phyloP scores from a whole-genome alignment of 805 yeast species.

The Teunomyces cretensis region DNA sequence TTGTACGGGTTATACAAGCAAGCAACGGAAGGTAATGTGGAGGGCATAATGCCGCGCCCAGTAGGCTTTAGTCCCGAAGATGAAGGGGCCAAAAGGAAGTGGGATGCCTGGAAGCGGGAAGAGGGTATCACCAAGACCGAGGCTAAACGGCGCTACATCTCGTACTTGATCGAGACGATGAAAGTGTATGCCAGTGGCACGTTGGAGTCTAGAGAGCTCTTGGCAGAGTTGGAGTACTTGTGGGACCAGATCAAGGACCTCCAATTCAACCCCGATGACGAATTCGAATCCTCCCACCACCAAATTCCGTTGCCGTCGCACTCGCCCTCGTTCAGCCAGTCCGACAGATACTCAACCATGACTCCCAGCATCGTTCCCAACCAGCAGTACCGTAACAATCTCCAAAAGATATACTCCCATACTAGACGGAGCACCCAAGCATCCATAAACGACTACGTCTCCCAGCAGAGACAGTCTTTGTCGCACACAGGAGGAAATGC shows the following conservation, averaged over 20 bases:
- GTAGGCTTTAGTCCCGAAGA: slow-evolving; percentile 59
- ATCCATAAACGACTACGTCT: slow-evolving; percentile 35
- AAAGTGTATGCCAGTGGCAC: slow-evolving; percentile 65
- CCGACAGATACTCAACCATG: slow-evolving; percentile 36
- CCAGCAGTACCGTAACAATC: slow-evolving; percentile 32
- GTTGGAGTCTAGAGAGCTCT: slow-evolving; percentile 61
- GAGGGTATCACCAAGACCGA: slow-evolving; percentile 66
- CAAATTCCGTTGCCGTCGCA: slow-evolving; percentile 28
- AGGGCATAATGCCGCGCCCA: slow-evolving; percentile 66
- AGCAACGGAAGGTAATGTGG: slow-evolving; percentile 85
- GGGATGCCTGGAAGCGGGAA: slow-evolving; percentile 84
- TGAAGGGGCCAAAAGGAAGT: slow-evolving; percentile 67
- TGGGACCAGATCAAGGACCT: slow-evolving; percentile 72
- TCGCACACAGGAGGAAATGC: not conserved
- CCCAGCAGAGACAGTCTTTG: slow-evolving; percentile 29
- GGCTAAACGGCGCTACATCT: slow-evolving; percentile 72
- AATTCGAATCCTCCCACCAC: slow-evolving; percentile 15
- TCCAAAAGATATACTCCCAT: slow-evolving; percentile 45
- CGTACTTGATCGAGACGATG: slow-evolving; percentile 72
- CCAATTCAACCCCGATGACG: slow-evolving; percentile 32
- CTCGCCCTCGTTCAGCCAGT: slow-evolving; percentile 36
- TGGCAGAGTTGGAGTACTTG: slow-evolving; percentile 65
- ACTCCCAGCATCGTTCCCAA: slow-evolving; percentile 30
- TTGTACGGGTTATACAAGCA: slow-evolving; percentile 85
- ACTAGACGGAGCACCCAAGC: slow-evolving; percentile 39